Percentiles rank a stretch among this genome's conserved stretches.
Conservation (phyloP, 306 rosid genomes). For the Clitoria ternatea region DNA sequence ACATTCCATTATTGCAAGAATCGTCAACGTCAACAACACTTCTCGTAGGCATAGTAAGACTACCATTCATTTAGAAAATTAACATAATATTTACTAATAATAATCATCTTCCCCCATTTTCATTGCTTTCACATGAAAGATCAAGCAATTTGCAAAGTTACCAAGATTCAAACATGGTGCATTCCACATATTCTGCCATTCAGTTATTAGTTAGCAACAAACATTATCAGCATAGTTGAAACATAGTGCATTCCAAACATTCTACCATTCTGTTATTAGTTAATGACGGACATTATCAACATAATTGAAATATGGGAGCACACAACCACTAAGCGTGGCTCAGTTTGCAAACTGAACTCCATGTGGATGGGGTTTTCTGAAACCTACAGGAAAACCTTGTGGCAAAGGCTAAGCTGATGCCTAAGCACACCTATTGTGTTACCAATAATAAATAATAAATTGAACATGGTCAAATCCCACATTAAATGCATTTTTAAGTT, state of each 20-base stretch:
- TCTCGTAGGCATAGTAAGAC: not conserved
- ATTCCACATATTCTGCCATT: not conserved
- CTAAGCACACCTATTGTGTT: not conserved
- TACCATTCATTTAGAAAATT: not conserved
- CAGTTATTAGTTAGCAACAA: not conserved
- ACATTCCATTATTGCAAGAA: not conserved
- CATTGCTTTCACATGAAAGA: not conserved
- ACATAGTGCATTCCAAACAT: not conserved
- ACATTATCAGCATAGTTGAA: not conserved
- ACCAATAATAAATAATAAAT: too few relatives aligned
- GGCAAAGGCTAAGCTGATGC: not conserved
- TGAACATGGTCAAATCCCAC: not conserved
- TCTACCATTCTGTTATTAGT: not conserved
- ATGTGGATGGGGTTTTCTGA: not conserved
- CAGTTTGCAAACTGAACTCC: not conserved
- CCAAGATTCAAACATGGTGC: not conserved
- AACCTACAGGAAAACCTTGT: not conserved
- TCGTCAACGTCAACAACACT: not conserved
- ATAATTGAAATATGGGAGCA: not conserved
- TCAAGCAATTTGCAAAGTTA: not conserved
- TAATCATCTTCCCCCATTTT: not conserved
- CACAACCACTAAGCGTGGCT: not conserved
- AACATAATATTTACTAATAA: not conserved
- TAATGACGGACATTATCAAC: not conserved
- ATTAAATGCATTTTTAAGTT: conserved; percentile 16